Evolutionary conservation across 768 basidiomycete species (phyloP), one percentile per base, ranked within the genome.

Genomic region (Ramaria sp.): DNA sequence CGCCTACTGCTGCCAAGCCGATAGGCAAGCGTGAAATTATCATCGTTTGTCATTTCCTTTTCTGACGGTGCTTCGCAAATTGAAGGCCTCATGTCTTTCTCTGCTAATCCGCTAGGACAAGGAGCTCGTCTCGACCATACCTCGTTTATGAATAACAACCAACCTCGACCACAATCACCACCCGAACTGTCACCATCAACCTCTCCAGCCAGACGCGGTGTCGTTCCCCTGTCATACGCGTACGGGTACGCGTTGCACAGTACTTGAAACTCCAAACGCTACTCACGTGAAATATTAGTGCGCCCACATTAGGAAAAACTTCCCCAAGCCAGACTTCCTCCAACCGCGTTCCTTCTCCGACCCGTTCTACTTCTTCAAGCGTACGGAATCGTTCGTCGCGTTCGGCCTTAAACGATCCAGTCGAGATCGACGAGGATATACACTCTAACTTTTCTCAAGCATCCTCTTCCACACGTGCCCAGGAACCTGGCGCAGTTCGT

Each of bases 71-170:
- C 5, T 25, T 10, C n/a, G 9, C 18, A 34, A 34, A 34, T 34
- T 34, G 8, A 47, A 50, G 34, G 48, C 48, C 41, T n/a, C 76
- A 90, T 90, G 87, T 88, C 86, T 70, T 90, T 90, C 81, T 77
- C 84, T 66, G 77, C 81, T 68, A 88, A 87, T 67, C 85, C 87
- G 55, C 70, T 88, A 61, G 83, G 82, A 71, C 83, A 87, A 81
- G 83, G 82, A 74, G 84, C 86, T 77, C 82, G 87, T 72, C 79
- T 88, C 66, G 85, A 88, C 77, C 85, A 83, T 67, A 72, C 74
- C 66, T 76, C 84, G 49, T 88, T 90, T 65, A 79, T 87, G 66
- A 82, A 81, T 57, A 86, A 49, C 45, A 64, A 66, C 60, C 12
- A 34, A 63, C 47, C 56, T 56, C 50, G 73, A 68, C 68, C 55